phyloP scores from a whole-genome alignment of 176 grass and related monocot species.

The Areca catechu region DNA sequence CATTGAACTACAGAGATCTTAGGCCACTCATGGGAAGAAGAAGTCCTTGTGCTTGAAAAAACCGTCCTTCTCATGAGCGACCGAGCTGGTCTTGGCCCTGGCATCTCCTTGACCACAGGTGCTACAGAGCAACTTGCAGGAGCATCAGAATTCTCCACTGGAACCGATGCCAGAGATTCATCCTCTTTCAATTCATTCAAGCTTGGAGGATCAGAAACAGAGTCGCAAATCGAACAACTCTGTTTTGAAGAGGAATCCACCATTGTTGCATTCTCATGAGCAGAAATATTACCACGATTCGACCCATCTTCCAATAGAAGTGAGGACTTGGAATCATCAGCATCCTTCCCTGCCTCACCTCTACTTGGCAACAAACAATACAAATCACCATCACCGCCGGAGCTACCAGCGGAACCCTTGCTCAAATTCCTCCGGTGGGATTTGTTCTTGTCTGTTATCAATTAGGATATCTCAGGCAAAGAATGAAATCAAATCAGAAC shows the following conservation, averaged over 20 bases:
- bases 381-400: slow-evolving; percentile 28
- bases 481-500: not conserved
- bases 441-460: slow-evolving; percentile 7
- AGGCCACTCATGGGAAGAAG: slow-evolving; percentile 50
- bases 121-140: slow-evolving; percentile 27
- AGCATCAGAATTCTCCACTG: slow-evolving; percentile 21
- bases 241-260: slow-evolving; percentile 24
- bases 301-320: slow-evolving; percentile 8
- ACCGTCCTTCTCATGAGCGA: slow-evolving; percentile 43
- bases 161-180: slow-evolving; percentile 9
- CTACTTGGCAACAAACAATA: slow-evolving; percentile 36
- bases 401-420: slow-evolving; percentile 34
- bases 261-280: slow-evolving; percentile 16
- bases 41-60: slow-evolving; percentile 51
- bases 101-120: slow-evolving; percentile 23
- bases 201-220: slow-evolving; percentile 12
- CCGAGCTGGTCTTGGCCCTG: slow-evolving; percentile 39
- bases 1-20: slow-evolving; percentile 66
- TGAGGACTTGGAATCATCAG: slow-evolving; percentile 30
- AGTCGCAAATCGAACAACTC: slow-evolving; percentile 23
- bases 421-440: slow-evolving; percentile 19
- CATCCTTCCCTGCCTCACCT: slow-evolving; percentile 31
- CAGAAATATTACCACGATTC: slow-evolving; percentile 30
- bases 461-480: not conserved
- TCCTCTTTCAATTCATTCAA: slow-evolving; percentile 15